A percentile compares a stretch with the other conserved stretches of the same genome.
phyloP scores from a whole-genome alignment of 2,329 filamentous ascomycete genomes.

The Neofusicoccum sp. region DNA sequence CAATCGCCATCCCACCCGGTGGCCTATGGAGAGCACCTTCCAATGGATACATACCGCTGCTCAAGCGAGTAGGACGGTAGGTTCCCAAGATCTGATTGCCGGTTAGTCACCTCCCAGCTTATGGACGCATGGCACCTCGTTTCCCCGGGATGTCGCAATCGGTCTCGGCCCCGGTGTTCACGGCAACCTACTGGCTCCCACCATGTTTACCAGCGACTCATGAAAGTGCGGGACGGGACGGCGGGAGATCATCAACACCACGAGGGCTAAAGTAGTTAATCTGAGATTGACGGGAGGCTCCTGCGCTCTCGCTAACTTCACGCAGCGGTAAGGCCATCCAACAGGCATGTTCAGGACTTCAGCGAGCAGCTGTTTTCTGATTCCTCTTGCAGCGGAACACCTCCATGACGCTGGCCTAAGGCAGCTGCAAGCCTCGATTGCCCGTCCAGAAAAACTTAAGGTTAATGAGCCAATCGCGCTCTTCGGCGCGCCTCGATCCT shows the following conservation, averaged over 20 bases:
- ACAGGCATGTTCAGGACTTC: not conserved
- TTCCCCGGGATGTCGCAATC: too few species aligned
- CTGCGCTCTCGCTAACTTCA: conserved; percentile 5
- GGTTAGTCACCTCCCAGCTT: too few species aligned
- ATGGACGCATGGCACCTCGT: too few species aligned
- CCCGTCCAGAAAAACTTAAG: not conserved
- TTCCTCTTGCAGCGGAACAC: not conserved
- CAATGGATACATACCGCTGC: too few species aligned
- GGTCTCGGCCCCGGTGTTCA: too few species aligned
- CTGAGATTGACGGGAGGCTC: conserved; percentile 11
- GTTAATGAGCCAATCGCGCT: not conserved
- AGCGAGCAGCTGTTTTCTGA: not conserved
- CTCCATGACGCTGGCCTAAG: not conserved
- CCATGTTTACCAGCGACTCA: not conserved
- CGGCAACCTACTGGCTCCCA: not conserved
- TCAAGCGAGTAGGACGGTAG: too few species aligned
- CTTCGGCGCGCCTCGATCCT: not conserved
- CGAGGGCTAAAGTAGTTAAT: not conserved
- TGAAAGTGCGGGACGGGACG: conserved; percentile 4
- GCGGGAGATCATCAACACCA: conserved; percentile 19
- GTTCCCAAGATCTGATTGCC: too few species aligned
- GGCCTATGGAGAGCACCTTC: too few species aligned
- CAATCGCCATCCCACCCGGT: too few species aligned
- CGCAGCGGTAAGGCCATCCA: not conserved
- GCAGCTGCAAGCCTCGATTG: not conserved